phyloP scores from a whole-genome alignment of 805 yeast species.

The Kluyveromyces siamensis region DNA sequence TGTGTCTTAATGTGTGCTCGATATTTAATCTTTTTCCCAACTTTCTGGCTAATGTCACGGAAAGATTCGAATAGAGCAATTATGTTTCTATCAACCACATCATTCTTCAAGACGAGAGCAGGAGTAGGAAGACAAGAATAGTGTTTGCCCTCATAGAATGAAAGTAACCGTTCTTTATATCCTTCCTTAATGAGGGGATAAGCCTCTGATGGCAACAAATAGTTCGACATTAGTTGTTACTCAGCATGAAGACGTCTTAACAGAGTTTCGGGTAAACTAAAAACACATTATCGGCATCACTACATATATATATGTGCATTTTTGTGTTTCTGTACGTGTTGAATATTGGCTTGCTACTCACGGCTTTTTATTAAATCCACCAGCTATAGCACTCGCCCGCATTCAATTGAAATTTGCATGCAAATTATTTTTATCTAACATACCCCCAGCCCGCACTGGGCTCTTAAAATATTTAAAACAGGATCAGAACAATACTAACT shows the following conservation, averaged over 20 bases:
- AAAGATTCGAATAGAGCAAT: conserved; percentile 42
- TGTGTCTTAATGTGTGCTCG: conserved; percentile 74
- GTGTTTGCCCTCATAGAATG: conserved; percentile 27
- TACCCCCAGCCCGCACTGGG: too few relatives aligned
- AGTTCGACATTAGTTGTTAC: neutral
- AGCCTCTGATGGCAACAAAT: neutral
- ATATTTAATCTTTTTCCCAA: conserved; percentile 29
- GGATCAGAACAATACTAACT: too few relatives aligned
- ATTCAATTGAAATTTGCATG: too few relatives aligned
- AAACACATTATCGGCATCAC: too few relatives aligned
- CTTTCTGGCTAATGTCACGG: conserved; percentile 24
- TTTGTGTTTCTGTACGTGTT: neutral
- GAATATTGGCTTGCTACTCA: too few relatives aligned
- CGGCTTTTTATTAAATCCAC: too few relatives aligned
- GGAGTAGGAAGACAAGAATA: conserved; percentile 39
- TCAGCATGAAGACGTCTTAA: too few relatives aligned
- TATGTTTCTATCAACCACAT: conserved; percentile 35
- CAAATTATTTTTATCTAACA: too few relatives aligned
- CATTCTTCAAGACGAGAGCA: conserved; percentile 34
- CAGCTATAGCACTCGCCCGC: too few relatives aligned
- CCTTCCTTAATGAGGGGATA: neutral
- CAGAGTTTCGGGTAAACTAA: too few relatives aligned
- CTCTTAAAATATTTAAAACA: too few relatives aligned
- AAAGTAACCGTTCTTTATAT: conserved; percentile 8
- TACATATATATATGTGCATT: neutral